phyloP scores from a whole-genome alignment of 2,329 filamentous ascomycete genomes.

The Achaetomium macrosporum region DNA sequence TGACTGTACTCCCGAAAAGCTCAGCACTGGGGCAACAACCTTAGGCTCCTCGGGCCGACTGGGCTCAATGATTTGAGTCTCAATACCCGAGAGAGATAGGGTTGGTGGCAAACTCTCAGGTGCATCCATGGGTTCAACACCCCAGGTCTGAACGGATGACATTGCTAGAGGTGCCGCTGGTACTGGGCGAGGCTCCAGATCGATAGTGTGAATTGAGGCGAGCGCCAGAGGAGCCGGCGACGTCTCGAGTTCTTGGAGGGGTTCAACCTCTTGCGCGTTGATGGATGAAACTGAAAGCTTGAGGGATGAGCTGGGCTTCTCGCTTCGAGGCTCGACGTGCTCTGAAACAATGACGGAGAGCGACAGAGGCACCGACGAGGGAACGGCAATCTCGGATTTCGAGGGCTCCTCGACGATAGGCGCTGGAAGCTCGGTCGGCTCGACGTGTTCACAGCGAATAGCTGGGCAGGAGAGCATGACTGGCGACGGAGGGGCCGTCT shows the following conservation, averaged over 20 bases:
- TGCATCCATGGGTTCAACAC: constrained; percentile 25
- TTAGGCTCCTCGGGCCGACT: constrained; percentile 29
- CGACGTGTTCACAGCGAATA: constrained; percentile 15
- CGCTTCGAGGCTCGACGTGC: constrained; percentile 29
- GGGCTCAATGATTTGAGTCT: constrained; percentile 16
- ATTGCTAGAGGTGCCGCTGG: constrained; percentile 15
- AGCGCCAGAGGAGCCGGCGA: constrained; percentile 13
- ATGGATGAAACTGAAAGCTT: constrained; percentile 30
- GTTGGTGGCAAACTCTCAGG: constrained; percentile 14
- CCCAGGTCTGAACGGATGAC: constrained; percentile 24
- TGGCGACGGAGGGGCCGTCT: constrained; percentile 13
- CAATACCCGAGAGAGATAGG: constrained; percentile 30
- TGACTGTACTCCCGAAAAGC: constrained; percentile 31
- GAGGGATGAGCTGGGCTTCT: constrained; percentile 21
- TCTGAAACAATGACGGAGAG: constrained; percentile 33
- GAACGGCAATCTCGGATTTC: constrained; percentile 3
- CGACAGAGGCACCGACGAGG: constrained; percentile 14
- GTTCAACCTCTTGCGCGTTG: constrained; percentile 30
- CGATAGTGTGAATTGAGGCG: constrained; percentile 25
- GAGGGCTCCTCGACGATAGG: constrained; percentile 17
- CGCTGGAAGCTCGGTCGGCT: constrained; percentile 21
- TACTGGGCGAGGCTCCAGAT: constrained; percentile 10
- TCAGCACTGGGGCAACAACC: constrained; percentile 21
- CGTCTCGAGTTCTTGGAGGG: constrained; percentile 22
- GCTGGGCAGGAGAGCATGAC: constrained; percentile 12